Conservation (phyloP, 2,329 filamentous ascomycete species). For the Penicillium frequentans region DNA sequence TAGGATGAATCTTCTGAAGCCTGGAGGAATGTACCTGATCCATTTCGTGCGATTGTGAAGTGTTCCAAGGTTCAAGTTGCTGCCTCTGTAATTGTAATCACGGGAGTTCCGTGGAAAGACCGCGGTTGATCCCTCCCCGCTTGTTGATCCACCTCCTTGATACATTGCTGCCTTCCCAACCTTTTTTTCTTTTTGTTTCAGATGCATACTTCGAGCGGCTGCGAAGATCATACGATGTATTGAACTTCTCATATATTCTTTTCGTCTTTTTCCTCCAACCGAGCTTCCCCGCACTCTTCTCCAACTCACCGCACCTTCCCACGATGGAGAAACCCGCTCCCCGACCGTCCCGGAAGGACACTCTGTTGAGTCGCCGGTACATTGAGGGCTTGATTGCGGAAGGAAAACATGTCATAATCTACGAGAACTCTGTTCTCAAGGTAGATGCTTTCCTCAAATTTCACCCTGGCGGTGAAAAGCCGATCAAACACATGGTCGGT, state of each 20-base stretch:
- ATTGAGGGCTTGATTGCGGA: conserved; percentile 82
- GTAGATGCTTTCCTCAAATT: conserved; percentile 85
- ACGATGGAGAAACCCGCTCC: conserved; percentile 21
- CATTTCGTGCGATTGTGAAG: conserved; percentile 22
- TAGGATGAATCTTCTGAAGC: background rate
- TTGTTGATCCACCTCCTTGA: conserved; percentile 20
- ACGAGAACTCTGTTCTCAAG: conserved; percentile 79
- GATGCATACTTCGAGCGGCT: background rate
- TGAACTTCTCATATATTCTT: background rate
- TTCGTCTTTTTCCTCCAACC: background rate
- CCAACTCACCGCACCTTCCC: conserved; percentile 3
- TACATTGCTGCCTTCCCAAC: conserved; percentile 9
- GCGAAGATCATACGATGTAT: background rate
- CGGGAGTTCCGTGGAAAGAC: conserved; percentile 3
- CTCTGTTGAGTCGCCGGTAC: conserved; percentile 60
- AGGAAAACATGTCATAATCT: conserved; percentile 75
- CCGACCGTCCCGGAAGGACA: conserved; percentile 44
- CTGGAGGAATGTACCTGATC: conserved; percentile 17
- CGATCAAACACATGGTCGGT: conserved; percentile 90
- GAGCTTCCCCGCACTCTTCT: background rate
- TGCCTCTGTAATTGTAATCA: conserved; percentile 1
- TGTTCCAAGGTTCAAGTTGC: background rate
- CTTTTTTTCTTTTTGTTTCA: background rate
- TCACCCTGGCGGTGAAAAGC: conserved; percentile 88
- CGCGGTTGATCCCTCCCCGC: conserved; percentile 22